These are phyloP conservation scores for Drechslerella stenobrocha DNA, from an alignment of 2,329 filamentous ascomycete species.

Conservation along the genomic window DNA sequence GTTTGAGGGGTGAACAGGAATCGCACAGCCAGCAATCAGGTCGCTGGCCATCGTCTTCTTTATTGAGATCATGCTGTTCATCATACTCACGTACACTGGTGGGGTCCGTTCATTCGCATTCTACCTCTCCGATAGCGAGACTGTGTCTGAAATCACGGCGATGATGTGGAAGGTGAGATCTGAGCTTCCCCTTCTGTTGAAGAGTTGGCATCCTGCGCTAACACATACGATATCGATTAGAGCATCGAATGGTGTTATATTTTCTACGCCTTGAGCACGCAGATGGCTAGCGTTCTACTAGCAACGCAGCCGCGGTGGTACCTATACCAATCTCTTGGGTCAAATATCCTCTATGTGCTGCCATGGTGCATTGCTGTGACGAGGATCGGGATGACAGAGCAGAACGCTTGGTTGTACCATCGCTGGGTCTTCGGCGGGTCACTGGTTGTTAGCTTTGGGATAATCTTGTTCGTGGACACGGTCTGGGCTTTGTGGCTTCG, in stretches of 20 bases:
- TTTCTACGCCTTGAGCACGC: constrained; percentile 68
- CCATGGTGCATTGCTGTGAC: constrained; percentile 71
- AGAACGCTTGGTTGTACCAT: constrained; percentile 69
- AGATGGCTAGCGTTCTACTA: constrained; percentile 67
- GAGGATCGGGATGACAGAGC: constrained; percentile 58
- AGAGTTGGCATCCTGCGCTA: background rate
- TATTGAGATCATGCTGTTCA: constrained; percentile 66
- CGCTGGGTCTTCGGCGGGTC: constrained; percentile 69
- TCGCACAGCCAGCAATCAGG: constrained; percentile 61
- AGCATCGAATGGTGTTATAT: constrained; percentile 70
- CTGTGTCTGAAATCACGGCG: constrained; percentile 65
- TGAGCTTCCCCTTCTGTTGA: background rate
- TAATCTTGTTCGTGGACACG: constrained; percentile 60
- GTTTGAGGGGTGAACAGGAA: constrained; percentile 52
- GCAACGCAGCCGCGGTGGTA: constrained; percentile 70
- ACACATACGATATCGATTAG: constrained; percentile 51
- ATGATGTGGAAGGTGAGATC: constrained; percentile 65
- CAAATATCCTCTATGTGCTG: constrained; percentile 70
- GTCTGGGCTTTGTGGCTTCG: constrained; percentile 62
- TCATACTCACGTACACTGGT: constrained; percentile 63
- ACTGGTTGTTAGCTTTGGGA: constrained; percentile 68
- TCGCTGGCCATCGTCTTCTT: constrained; percentile 62
- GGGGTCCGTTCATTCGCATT: constrained; percentile 66
- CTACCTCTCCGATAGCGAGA: constrained; percentile 64
- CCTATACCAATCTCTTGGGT: constrained; percentile 67